These are phyloP conservation scores for Rhodotorula sphaerocarpa DNA, from an alignment of 768 basidiomycete species.

Conservation along the genomic window DNA sequence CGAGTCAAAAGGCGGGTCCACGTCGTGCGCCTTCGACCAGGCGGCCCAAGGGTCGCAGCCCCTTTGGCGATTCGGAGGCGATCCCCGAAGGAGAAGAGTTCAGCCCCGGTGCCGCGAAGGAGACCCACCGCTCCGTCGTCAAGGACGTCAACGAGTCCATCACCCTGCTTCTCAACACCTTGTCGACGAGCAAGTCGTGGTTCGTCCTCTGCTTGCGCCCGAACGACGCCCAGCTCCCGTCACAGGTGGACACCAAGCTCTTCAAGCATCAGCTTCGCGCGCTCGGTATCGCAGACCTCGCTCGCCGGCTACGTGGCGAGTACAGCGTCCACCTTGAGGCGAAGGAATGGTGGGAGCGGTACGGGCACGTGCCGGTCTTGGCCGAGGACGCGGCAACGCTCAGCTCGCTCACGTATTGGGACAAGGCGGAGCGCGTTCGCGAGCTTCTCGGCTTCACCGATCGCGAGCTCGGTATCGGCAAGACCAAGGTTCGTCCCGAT, in stretches of 20 bases:
- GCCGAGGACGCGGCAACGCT: constrained; percentile 13
- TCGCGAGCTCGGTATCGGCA: constrained; percentile 68
- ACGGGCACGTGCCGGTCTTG: constrained; percentile 53
- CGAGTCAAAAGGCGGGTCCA: constrained; percentile 85
- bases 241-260: constrained; percentile 82
- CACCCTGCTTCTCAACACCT: constrained; percentile 54
- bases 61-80: constrained; percentile 21
- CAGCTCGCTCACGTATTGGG: constrained; percentile 31
- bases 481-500: constrained; percentile 63
- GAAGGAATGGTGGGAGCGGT: constrained; percentile 76
- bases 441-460: constrained; percentile 52
- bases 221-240: constrained; percentile 88
- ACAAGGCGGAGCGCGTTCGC: constrained; percentile 33
- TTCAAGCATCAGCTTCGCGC: constrained; percentile 87
- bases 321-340: constrained; percentile 65
- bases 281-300: constrained; percentile 67
- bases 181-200: constrained; percentile 50
- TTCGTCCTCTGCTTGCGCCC: constrained; percentile 87
- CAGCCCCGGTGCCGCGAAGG: background rate
- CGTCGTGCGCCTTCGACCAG: constrained; percentile 87
- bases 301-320: constrained; percentile 53
- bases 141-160: constrained; percentile 54
- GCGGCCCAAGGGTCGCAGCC: constrained; percentile 45
- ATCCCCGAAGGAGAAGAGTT: background rate
- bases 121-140: constrained; percentile 16